phyloP scores from a whole-genome alignment of 139 green algal genomes.

The Chara braunii region DNA sequence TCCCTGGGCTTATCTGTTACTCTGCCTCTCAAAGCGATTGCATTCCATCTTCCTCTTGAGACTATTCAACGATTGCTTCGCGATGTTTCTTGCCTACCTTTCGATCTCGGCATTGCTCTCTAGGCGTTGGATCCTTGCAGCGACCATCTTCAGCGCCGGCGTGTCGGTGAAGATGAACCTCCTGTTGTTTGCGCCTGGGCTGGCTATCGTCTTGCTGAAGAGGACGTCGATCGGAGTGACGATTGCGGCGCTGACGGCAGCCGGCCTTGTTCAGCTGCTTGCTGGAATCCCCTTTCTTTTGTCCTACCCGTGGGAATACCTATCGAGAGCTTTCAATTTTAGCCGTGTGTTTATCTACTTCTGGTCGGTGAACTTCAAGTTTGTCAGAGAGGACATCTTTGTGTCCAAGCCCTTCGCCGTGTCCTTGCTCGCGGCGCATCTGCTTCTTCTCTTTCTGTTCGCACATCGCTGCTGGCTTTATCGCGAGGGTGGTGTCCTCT shows the following conservation, averaged over 20 bases:
- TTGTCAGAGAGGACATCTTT: conserved; percentile 64
- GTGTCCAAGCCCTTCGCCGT: conserved; percentile 49
- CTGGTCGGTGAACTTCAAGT: conserved; percentile 80
- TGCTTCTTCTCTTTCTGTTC: conserved; percentile 54
- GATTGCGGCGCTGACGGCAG: conserved; percentile 3
- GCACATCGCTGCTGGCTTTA: conserved; percentile 51
- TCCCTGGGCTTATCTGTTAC: conserved; percentile 59
- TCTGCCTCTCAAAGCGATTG: conserved; percentile 68
- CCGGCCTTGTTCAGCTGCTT: conserved; percentile 36
- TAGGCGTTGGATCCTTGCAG: conserved; percentile 12
- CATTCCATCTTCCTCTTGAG: conserved; percentile 79
- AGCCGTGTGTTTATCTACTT: conserved; percentile 62
- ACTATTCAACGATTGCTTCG: conserved; percentile 80
- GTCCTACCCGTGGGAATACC: conserved; percentile 47
- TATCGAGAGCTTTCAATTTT: conserved; percentile 63
- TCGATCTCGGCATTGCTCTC: conserved; percentile 37
- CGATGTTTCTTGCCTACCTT: conserved; percentile 54
- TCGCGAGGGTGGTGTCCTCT: conserved; percentile 13
- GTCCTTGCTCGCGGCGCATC: conserved; percentile 52
- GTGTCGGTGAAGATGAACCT: conserved; percentile 87
- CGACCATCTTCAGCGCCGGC: conserved; percentile 39
- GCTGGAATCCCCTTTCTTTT: conserved; percentile 62
- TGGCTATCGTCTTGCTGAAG: conserved; percentile 57
- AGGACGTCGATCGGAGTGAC: conserved; percentile 5
- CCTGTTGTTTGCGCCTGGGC: conserved; percentile 63